These are phyloP conservation scores for Claviceps digitariae DNA, from an alignment of 2,329 filamentous ascomycete genomes.

Conservation along the genomic window DNA sequence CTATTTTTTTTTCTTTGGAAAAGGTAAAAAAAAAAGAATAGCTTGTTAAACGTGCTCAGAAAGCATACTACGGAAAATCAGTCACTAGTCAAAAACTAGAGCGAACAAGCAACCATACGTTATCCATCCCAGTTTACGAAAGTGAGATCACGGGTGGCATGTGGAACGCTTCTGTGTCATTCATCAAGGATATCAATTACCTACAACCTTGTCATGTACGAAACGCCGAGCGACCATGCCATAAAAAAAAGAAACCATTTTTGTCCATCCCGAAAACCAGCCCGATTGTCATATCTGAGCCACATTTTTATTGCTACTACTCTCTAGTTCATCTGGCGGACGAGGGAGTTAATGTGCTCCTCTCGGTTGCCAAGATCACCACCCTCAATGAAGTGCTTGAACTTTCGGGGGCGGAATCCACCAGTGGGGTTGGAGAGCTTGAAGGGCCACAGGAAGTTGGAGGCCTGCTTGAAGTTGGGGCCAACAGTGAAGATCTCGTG, in stretches of 20 bases:
- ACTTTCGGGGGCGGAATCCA: slow-evolving; percentile 93
- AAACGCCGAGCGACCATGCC: slow-evolving; percentile 28
- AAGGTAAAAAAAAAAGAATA: too few relatives aligned
- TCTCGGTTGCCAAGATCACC: slow-evolving; percentile 98
- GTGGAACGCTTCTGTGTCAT: slow-evolving; percentile 26
- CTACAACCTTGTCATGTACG: slow-evolving; percentile 22
- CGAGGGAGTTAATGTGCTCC: slow-evolving; percentile 91
- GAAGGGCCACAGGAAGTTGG: slow-evolving; percentile 99
- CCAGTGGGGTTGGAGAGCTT: slow-evolving; percentile 98
- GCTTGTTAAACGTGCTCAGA: too few relatives aligned
- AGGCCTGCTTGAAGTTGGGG: slow-evolving; percentile 98
- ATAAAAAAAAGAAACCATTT: not conserved
- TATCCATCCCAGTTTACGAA: not conserved
- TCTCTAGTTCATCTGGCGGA: slow-evolving; percentile 94
- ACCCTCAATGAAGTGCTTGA: slow-evolving; percentile 98
- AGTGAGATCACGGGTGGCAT: not conserved
- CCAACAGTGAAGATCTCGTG: slow-evolving; percentile 99
- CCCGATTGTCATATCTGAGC: slow-evolving; percentile 11
- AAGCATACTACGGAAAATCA: not conserved
- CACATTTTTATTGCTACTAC: not conserved
- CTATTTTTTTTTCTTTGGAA: too few relatives aligned
- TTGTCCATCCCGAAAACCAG: slow-evolving; percentile 15
- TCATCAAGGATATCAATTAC: slow-evolving; percentile 28
- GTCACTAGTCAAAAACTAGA: not conserved
- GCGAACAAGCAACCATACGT: not conserved